phyloP scores from a whole-genome alignment of 768 basidiomycete genomes.

The Suillus decipiens region DNA sequence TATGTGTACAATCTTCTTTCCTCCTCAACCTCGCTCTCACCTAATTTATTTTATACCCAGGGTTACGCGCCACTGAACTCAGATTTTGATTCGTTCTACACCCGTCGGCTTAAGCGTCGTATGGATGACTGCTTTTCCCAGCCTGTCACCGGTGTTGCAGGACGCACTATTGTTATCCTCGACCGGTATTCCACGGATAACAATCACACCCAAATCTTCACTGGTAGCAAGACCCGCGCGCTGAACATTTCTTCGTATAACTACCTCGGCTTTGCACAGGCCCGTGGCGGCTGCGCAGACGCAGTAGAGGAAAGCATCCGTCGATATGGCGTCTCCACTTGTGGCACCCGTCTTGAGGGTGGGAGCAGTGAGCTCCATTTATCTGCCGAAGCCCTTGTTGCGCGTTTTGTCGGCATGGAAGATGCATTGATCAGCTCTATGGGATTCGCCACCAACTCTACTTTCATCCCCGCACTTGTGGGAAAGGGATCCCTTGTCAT shows the following conservation, averaged over 20 bases:
- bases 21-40: neutral
- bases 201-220: conserved; percentile 74
- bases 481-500: conserved; percentile 92
- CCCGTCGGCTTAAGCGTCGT: conserved; percentile 89
- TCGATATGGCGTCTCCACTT: conserved; percentile 78
- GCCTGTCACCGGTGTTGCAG: conserved; percentile 93
- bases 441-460: conserved; percentile 97
- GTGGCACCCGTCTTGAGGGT: conserved; percentile 78
- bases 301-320: conserved; percentile 84
- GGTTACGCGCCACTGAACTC: conserved; percentile 97
- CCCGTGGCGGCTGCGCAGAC: conserved; percentile 90
- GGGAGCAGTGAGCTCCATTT: conserved; percentile 87
- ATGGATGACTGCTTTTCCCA: conserved; percentile 96
- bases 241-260: conserved; percentile 99
- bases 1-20: conserved; percentile 45
- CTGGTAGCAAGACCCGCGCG: conserved; percentile 80
- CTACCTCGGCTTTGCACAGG: conserved; percentile 97
- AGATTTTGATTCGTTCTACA: conserved; percentile 99
- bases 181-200: conserved; percentile 85
- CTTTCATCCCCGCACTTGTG: conserved; percentile 89
- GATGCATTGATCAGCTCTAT: conserved; percentile 89
- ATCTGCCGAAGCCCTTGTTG: conserved; percentile 82
- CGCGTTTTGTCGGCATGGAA: conserved; percentile 87
- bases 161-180: conserved; percentile 84
- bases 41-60: conserved; percentile 40